Evolutionary conservation across 352 stramenopile genomes (phyloP).

Genomic region (Phytopythium sindhum): DNA sequence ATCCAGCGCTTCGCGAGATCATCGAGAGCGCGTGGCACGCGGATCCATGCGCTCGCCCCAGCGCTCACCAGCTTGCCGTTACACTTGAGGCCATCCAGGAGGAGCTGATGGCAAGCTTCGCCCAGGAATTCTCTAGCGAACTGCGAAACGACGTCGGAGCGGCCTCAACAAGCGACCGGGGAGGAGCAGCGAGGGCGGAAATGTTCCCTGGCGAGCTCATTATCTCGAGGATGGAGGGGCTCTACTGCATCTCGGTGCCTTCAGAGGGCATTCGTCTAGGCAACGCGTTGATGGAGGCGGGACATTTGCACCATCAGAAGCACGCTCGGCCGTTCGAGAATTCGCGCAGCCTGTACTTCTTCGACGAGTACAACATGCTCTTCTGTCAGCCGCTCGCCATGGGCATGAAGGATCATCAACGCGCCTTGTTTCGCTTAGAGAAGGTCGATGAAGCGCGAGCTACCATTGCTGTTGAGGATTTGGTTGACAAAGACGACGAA

Average conservation of each 20-base stretch:
- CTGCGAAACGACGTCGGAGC: conserved; percentile 19
- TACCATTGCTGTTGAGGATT: background rate
- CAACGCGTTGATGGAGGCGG: conserved; percentile 45
- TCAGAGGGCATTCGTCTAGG: conserved; percentile 40
- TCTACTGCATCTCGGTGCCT: conserved; percentile 20
- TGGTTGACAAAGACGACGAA: background rate
- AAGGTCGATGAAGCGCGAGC: conserved; percentile 1
- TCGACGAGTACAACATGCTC: conserved; percentile 35
- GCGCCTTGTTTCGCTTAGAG: background rate
- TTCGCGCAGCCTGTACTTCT: conserved; percentile 27
- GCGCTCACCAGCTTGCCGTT: conserved; percentile 32
- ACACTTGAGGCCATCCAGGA: conserved; percentile 45
- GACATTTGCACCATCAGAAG: conserved; percentile 42
- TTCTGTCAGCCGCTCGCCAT: conserved; percentile 23
- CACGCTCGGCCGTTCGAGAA: conserved; percentile 36
- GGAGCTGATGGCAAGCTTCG: conserved; percentile 30
- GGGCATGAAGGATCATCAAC: background rate
- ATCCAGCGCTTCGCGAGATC: conserved; percentile 33
- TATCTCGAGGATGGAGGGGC: conserved; percentile 26
- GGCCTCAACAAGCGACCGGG: conserved; percentile 11
- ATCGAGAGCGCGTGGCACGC: conserved; percentile 45
- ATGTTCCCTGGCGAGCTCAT: conserved; percentile 30
- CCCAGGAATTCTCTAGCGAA: conserved; percentile 20
- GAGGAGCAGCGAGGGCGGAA: conserved; percentile 6
- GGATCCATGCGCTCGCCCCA: conserved; percentile 30